A percentile compares a stretch with the other conserved stretches of the same genome.
Evolutionary conservation across 2,329 filamentous ascomycete species (phyloP).

Genomic region (Cercospora janseana): DNA sequence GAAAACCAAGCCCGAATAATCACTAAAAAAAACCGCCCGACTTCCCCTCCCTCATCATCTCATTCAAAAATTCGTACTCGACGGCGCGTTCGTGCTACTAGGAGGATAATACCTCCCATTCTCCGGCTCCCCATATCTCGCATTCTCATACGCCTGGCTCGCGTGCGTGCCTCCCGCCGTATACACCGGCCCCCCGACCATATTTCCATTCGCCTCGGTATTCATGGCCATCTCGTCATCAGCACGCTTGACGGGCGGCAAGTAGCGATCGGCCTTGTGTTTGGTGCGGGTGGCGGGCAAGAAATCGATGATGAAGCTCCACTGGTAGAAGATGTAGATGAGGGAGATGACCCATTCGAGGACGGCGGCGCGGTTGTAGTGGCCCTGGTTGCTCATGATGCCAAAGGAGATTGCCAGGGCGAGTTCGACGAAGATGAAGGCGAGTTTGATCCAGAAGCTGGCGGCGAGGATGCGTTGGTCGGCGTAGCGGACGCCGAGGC

Average conservation of each 20-base stretch:
- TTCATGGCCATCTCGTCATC: slow-evolving; percentile 34
- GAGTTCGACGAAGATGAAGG: slow-evolving; percentile 79
- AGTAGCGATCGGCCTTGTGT: slow-evolving; percentile 39
- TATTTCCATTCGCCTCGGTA: slow-evolving; percentile 31
- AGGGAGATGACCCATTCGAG: slow-evolving; percentile 79
- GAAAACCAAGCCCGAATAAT: no score
- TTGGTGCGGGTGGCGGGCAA: slow-evolving; percentile 70
- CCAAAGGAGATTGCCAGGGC: slow-evolving; percentile 71
- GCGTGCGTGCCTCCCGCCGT: slow-evolving; percentile 26
- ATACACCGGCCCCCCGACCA: slow-evolving; percentile 37
- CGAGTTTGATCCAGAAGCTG: slow-evolving; percentile 85
- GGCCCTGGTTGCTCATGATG: slow-evolving; percentile 36
- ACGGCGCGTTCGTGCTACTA: slow-evolving; percentile 7
- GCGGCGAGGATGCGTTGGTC: slow-evolving; percentile 68
- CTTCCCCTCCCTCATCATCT: background rate
- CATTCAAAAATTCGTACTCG: slow-evolving; percentile 24
- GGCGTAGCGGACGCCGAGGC: slow-evolving; percentile 76
- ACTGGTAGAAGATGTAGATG: slow-evolving; percentile 82
- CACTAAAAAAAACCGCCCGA: background rate
- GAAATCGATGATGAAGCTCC: slow-evolving; percentile 79
- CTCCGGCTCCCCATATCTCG: slow-evolving; percentile 10
- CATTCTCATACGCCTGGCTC: slow-evolving; percentile 12
- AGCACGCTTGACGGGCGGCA: slow-evolving; percentile 39
- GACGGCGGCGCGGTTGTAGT: slow-evolving; percentile 68
- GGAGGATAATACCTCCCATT: slow-evolving; percentile 25